Percentiles rank a stretch among this genome's conserved stretches.
Conservation (phyloP, 495 filamentous ascomycete genomes). For the Podospora pseudocomata region DNA sequence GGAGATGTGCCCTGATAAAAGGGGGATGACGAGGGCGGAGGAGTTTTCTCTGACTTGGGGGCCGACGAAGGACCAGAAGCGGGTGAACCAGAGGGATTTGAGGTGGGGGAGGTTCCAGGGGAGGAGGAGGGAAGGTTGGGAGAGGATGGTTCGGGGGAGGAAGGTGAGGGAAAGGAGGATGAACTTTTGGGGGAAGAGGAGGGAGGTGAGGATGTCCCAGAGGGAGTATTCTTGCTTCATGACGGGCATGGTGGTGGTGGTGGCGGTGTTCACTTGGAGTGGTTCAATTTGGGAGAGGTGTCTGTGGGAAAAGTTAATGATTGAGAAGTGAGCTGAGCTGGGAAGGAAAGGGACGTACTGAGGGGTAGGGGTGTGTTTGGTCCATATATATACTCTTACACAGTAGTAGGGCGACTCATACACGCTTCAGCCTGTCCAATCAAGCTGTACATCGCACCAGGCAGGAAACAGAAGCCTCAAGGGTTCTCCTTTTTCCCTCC, state of each 20-base stretch:
- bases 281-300: neutral
- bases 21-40: slow-evolving; percentile 35
- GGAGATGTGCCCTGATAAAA: slow-evolving; percentile 39
- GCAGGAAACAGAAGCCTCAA: neutral
- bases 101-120: slow-evolving; percentile 26
- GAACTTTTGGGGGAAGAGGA: slow-evolving; percentile 41
- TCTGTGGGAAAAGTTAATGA: neutral
- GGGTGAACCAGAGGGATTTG: slow-evolving; percentile 47
- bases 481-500: neutral
- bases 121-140: slow-evolving; percentile 24
- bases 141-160: slow-evolving; percentile 36
- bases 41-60: slow-evolving; percentile 33
- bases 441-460: neutral
- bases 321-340: neutral
- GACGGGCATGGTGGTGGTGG: neutral
- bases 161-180: slow-evolving; percentile 34
- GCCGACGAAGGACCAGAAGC: slow-evolving; percentile 46
- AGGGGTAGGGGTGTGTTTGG: neutral
- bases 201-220: slow-evolving; percentile 17
- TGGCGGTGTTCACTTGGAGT: neutral
- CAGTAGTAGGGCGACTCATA: neutral
- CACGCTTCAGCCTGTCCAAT: neutral
- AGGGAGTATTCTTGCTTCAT: neutral
- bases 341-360: neutral
- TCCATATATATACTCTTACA: neutral